Percentiles rank a stretch among this genome's conserved stretches.
Conservation (phyloP, 306 rosid genomes). For the Hippophae rhamnoides region DNA sequence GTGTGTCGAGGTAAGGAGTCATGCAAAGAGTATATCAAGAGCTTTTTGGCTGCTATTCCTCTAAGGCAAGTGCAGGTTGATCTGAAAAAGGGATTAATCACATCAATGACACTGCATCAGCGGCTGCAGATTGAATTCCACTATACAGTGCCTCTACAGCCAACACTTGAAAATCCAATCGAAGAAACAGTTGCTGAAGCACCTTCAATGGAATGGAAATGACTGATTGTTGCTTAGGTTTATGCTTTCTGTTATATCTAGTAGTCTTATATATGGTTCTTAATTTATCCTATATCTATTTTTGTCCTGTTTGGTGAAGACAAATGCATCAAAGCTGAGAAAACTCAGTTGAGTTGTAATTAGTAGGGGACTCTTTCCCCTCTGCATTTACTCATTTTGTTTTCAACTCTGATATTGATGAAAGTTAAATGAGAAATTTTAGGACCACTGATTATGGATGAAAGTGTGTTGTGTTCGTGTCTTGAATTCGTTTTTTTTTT, state of each 20-base stretch:
- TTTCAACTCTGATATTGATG: not conserved
- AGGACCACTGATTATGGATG: too few relatives aligned
- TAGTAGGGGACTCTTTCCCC: not conserved
- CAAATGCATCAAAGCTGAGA: not conserved
- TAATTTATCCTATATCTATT: not conserved
- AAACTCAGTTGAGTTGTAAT: not conserved
- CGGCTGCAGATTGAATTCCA: conserved; percentile 36
- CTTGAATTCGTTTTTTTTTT: too few relatives aligned
- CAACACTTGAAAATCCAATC: conserved; percentile 6
- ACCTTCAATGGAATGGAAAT: not conserved
- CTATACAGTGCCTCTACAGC: conserved; percentile 8
- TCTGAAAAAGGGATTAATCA: conserved; percentile 22
- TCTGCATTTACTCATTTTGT: not conserved
- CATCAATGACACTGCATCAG: conserved; percentile 21
- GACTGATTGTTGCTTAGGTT: not conserved
- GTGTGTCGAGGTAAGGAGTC: conserved; percentile 26
- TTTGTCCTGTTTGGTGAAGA: not conserved
- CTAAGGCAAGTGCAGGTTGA: conserved; percentile 28
- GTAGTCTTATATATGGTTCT: not conserved
- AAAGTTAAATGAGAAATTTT: not conserved
- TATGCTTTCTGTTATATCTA: not conserved
- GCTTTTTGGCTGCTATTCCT: conserved; percentile 35
- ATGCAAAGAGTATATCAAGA: conserved; percentile 29
- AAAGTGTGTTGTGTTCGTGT: not conserved
- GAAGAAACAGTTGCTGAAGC: conserved; percentile 9